A percentile compares a stretch with the other conserved stretches of the same genome.
Evolutionary conservation across 78 protist genomes (phyloP).

Genomic region (Chrysochromulina tobinii): DNA sequence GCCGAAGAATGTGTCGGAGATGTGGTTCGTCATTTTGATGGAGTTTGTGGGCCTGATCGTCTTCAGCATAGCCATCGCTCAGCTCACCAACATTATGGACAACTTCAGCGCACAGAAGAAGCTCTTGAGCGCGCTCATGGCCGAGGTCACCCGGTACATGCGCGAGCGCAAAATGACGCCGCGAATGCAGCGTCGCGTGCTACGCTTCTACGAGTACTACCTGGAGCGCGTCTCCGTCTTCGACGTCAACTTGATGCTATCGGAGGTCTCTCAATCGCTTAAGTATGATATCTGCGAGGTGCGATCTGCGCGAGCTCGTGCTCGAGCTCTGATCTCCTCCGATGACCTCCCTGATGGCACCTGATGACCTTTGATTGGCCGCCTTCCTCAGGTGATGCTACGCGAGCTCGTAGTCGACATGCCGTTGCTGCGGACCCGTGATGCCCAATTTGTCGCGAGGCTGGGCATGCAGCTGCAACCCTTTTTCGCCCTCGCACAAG

Average conservation of each 20-base stretch:
- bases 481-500: no score
- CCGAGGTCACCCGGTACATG: not conserved
- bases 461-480: no score
- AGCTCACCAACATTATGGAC: not conserved
- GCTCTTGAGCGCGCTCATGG: not conserved
- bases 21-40: not conserved
- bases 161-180: not conserved
- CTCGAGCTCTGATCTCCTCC: no score
- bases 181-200: not conserved
- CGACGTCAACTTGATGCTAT: not conserved
- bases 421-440: no score
- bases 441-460: no score
- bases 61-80: not conserved
- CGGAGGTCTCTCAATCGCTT: not conserved
- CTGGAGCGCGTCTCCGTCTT: not conserved
- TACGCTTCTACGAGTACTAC: not conserved
- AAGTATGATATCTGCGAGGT: no score
- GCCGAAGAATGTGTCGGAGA: not conserved
- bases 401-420: no score
- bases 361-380: no score
- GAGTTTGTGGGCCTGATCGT: not conserved
- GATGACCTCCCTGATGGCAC: no score
- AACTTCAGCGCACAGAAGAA: not conserved
- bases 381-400: no score
- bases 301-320: no score